Evolutionary conservation across 352 stramenopile species (phyloP).

Genomic region (Globisporangium paddicum): DNA sequence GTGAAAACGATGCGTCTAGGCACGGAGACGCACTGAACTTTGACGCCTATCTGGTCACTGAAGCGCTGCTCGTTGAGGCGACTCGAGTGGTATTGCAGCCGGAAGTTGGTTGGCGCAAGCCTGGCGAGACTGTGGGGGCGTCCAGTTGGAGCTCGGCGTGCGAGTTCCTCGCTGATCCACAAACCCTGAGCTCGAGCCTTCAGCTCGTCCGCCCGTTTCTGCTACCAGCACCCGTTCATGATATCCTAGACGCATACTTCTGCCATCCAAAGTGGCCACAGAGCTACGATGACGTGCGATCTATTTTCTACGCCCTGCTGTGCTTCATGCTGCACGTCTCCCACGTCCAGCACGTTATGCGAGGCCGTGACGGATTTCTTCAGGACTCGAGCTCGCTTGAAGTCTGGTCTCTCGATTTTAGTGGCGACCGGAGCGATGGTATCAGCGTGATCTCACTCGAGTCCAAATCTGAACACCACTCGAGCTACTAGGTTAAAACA

Average conservation of each 20-base stretch:
- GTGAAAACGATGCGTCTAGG: background rate
- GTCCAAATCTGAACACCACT: background rate
- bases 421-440: too few relatives aligned
- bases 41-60: conserved; percentile 51
- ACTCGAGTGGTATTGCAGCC: conserved; percentile 38
- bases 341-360: conserved; percentile 24
- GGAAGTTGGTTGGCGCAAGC: conserved; percentile 29
- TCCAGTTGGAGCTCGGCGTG: conserved; percentile 52
- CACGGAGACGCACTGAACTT: conserved; percentile 23
- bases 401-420: background rate
- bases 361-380: conserved; percentile 21
- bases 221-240: conserved; percentile 1
- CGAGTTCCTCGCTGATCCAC: conserved; percentile 30
- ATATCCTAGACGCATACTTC: conserved; percentile 36
- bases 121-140: conserved; percentile 43
- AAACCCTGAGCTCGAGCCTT: conserved; percentile 20
- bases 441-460: conserved; percentile 1
- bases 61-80: conserved; percentile 53
- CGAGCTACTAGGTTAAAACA: background rate
- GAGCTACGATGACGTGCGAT: conserved; percentile 20
- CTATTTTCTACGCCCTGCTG: conserved; percentile 27
- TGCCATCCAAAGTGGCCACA: conserved; percentile 26
- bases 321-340: conserved; percentile 36
- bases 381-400: background rate
- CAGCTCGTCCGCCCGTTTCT: conserved; percentile 6